Conservation (phyloP, 208 protist genomes). For the Strigomonas culicis region DNA sequence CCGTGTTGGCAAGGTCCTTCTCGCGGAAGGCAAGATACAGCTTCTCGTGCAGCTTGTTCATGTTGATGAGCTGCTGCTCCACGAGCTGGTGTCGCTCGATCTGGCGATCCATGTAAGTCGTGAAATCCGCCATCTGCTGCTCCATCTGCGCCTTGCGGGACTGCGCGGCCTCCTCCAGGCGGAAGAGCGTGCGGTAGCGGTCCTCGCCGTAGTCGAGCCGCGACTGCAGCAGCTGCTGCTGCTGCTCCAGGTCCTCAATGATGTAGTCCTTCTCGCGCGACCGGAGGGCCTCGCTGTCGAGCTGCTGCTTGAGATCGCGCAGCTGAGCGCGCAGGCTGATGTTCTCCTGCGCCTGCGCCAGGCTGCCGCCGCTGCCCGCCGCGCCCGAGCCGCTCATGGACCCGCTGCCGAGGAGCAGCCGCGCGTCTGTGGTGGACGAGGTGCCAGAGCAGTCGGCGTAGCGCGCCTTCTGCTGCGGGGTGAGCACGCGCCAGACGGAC, state of each 20-base stretch:
- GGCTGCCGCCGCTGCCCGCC: not conserved
- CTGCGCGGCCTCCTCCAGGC: constrained; percentile 15
- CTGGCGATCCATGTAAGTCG: constrained; percentile 3
- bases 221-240: constrained; percentile 19
- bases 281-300: constrained; percentile 22
- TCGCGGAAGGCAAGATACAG: not conserved
- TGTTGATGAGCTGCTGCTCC: constrained; percentile 1
- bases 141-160: constrained; percentile 16
- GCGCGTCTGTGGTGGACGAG: too few relatives aligned
- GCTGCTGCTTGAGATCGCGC: constrained; percentile 21
- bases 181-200: constrained; percentile 15
- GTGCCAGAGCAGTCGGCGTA: constrained; percentile 18
- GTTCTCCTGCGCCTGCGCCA: constrained; percentile 11
- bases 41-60: not conserved
- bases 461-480: constrained; percentile 45
- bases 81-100: not conserved
- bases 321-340: constrained; percentile 19
- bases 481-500: constrained; percentile 34
- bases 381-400: not conserved
- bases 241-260: constrained; percentile 18
- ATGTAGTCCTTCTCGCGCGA: constrained; percentile 21
- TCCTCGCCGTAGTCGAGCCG: constrained; percentile 21
- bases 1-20: not conserved
- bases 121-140: constrained; percentile 11
- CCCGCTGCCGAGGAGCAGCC: too few relatives aligned